Evolutionary conservation across 2,329 filamentous ascomycete genomes (phyloP), one percentile per base, ranked within the genome.

Genomic region (Phoma sp.): DNA sequence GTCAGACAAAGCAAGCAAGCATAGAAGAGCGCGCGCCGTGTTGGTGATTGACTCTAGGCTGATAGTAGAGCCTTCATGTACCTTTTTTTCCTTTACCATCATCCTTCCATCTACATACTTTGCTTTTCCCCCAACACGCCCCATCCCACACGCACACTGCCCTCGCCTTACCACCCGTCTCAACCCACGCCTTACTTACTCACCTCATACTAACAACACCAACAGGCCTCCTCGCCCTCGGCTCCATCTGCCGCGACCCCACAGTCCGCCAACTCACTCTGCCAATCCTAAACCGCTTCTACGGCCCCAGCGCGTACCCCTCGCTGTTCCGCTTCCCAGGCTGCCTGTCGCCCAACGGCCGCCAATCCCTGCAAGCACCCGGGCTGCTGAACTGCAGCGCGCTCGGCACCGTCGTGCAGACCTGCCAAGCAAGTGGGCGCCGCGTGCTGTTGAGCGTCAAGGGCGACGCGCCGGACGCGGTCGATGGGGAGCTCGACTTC

Each of bases 401-500:
- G 0, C 66, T 79, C 3, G 76, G 76, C 43, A 40, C 39, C 1
- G 65, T 68, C 53, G 68, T 75, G 6, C 52, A 59, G 23, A 38
- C 48, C 1, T 80, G 77, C 61, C 77, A 80, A 58, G 39, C 49
- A 0, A 39, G 65, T 9, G 75, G 77, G 18, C 78, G 76, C 49
- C 73, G 73, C 22, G 70, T 80, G 0, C 50, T 80, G 2, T 60
- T 80, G 18, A 75, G 70, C 54, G 57, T 80, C 4, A 74, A 73
- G 24, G 62, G 32, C 50, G n/a, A 75, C 68, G 2, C 69, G 66
- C 1, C 69, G 64, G 38, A 47, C 1, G 63, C 63, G 1, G 66
- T 66, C 0, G 52, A 44, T 10, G 62, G 61, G 2, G 57, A 67
- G 22, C 18, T 52, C 0, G 36, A 55, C 2, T 71, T 62, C 40